These are phyloP conservation scores for Jacaranda copaia DNA, from an alignment of 257 asterid species.

Conservation along the genomic window DNA sequence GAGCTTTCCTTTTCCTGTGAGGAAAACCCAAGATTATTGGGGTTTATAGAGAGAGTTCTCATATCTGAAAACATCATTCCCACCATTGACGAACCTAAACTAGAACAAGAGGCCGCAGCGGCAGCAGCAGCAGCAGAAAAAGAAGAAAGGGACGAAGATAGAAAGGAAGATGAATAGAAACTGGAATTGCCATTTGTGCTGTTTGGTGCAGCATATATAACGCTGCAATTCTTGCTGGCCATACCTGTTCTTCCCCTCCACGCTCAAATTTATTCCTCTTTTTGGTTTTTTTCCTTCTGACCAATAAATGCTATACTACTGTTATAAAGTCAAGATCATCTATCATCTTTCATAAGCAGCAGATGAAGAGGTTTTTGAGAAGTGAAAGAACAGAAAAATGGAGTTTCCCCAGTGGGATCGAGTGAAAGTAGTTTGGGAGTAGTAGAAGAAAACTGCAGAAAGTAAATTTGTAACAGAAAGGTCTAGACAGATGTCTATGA, in stretches of 20 bases:
- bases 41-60: slow-evolving; percentile 46
- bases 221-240: slow-evolving; percentile 36
- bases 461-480: slow-evolving; percentile 42
- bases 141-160: neutral
- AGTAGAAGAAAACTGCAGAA: slow-evolving; percentile 37
- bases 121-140: too few relatives aligned
- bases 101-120: neutral
- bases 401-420: slow-evolving; percentile 30
- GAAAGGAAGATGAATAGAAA: neutral
- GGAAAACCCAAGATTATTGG: slow-evolving; percentile 1
- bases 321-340: slow-evolving; percentile 46
- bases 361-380: slow-evolving; percentile 17
- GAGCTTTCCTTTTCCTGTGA: neutral
- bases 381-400: slow-evolving; percentile 20
- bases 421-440: slow-evolving; percentile 31
- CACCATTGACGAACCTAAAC: slow-evolving; percentile 46
- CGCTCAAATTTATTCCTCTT: slow-evolving; percentile 11
- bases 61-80: slow-evolving; percentile 54
- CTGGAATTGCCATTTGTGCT: neutral
- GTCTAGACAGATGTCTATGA: slow-evolving; percentile 25
- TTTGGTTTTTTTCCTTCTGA: slow-evolving; percentile 25
- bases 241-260: slow-evolving; percentile 21
- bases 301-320: slow-evolving; percentile 42
- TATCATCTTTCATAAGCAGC: slow-evolving; percentile 40
- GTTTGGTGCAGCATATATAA: slow-evolving; percentile 35